Conservation (phyloP, 768 basidiomycete genomes). For the Auricularia cornea region DNA sequence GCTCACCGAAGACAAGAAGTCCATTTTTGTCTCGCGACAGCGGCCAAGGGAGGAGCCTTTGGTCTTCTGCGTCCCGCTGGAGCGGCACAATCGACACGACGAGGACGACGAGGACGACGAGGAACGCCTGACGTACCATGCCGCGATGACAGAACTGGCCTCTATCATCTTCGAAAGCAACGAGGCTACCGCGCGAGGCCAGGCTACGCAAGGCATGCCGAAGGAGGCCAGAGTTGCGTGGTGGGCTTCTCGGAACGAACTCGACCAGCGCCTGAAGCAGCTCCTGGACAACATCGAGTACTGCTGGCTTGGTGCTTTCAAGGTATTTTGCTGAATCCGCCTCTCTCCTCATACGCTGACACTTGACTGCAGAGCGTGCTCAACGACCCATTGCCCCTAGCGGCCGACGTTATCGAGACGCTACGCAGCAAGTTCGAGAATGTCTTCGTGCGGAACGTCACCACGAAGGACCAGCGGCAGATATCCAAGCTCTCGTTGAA, state of each 20-base stretch:
- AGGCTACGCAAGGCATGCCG: slow-evolving; percentile 52
- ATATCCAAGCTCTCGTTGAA: slow-evolving; percentile 48
- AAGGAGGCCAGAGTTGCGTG: slow-evolving; percentile 63
- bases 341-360: slow-evolving; percentile 1
- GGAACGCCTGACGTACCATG: slow-evolving; percentile 59
- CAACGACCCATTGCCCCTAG: slow-evolving; percentile 36
- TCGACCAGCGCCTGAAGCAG: slow-evolving; percentile 70
- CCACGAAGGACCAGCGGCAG: slow-evolving; percentile 41
- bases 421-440: slow-evolving; percentile 66
- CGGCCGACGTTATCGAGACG: slow-evolving; percentile 39
- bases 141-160: slow-evolving; percentile 61
- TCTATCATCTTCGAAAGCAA: slow-evolving; percentile 79
- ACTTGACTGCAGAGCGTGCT: slow-evolving; percentile 48
- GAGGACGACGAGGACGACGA: slow-evolving; percentile 61
- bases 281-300: slow-evolving; percentile 84
- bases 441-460: slow-evolving; percentile 60
- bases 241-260: slow-evolving; percentile 73
- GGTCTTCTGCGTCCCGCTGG: slow-evolving; percentile 80
- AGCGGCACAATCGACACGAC: slow-evolving; percentile 66
- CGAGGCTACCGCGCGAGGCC: slow-evolving; percentile 63
- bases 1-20: slow-evolving; percentile 73
- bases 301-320: slow-evolving; percentile 96
- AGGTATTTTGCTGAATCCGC: slow-evolving; percentile 52
- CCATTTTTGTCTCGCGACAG: slow-evolving; percentile 77
- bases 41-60: slow-evolving; percentile 53